These are phyloP conservation scores for Beauveria asiatica DNA, from an alignment of 2,329 filamentous ascomycete genomes.

Conservation along the genomic window DNA sequence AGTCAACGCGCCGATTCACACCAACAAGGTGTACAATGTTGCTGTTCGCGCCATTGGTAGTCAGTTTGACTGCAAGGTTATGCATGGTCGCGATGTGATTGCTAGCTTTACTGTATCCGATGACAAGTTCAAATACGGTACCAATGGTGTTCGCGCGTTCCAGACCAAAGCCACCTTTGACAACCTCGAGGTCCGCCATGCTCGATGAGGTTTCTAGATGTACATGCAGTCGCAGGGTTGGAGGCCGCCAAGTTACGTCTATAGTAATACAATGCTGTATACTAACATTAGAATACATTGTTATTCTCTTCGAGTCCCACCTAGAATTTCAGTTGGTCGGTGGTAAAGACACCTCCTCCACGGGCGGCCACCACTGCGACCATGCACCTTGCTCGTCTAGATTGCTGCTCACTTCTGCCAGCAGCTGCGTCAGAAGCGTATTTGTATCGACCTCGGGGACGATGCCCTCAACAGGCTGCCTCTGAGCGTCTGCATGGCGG, in stretches of 20 bases:
- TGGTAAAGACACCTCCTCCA: slow-evolving; percentile 16
- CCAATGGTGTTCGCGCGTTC: slow-evolving; percentile 8
- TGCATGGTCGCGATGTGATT: not conserved
- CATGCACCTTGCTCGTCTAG: slow-evolving; percentile 20
- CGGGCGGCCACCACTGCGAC: slow-evolving; percentile 21
- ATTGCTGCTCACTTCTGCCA: slow-evolving; percentile 20
- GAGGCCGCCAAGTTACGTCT: not conserved
- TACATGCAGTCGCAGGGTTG: not conserved
- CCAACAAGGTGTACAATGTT: slow-evolving; percentile 3
- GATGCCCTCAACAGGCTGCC: not conserved
- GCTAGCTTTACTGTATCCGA: slow-evolving; percentile 8
- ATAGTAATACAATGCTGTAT: slow-evolving; percentile 11
- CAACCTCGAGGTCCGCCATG: slow-evolving; percentile 6
- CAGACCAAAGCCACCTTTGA: slow-evolving; percentile 9
- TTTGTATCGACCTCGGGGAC: slow-evolving; percentile 14
- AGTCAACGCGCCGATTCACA: not conserved
- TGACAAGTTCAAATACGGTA: slow-evolving; percentile 2
- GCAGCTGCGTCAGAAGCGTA: slow-evolving; percentile 17
- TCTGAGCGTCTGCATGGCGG: not conserved
- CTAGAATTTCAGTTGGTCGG: not conserved
- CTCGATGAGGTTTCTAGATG: not conserved
- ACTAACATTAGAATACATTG: no score
- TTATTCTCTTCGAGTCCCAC: not conserved
- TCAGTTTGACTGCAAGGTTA: slow-evolving; percentile 3
- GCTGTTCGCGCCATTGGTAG: not conserved